Percentiles rank a stretch among this genome's conserved stretches.
These are phyloP conservation scores for Nyssa sinensis DNA, from an alignment of 148 eudicot species.

Conservation along the genomic window DNA sequence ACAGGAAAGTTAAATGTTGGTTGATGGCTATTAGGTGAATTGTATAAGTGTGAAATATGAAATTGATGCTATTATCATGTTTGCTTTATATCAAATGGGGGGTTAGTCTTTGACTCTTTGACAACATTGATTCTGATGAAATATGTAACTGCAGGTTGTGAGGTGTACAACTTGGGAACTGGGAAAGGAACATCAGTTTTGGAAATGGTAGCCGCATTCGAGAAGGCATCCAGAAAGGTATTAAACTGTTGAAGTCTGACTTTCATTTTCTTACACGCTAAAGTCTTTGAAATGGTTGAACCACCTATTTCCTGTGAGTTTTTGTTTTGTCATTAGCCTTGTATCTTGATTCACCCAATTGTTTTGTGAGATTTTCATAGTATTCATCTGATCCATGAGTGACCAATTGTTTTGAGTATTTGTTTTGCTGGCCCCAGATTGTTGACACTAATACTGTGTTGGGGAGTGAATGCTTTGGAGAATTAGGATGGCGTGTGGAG, in stretches of 20 bases:
- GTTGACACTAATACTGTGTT: no score
- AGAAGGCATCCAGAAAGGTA: constrained; percentile 97
- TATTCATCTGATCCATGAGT: no score
- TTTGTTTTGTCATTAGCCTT: neutral
- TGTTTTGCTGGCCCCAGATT: neutral
- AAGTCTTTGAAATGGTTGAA: neutral
- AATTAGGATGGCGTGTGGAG: no score
- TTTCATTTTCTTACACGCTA: neutral
- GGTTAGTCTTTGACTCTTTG: neutral
- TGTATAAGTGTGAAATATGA: no score
- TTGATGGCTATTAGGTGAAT: no score
- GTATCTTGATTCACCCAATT: neutral
- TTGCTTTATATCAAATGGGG: neutral
- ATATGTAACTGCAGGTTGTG: constrained; percentile 62
- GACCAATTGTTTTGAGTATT: no score
- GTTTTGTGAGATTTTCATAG: neutral
- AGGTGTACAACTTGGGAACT: constrained; percentile 93
- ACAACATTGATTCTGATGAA: neutral
- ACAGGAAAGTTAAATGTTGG: no score
- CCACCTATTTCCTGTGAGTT: neutral
- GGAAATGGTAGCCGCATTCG: constrained; percentile 98
- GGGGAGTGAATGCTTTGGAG: no score
- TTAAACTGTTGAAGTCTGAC: constrained; percentile 4
- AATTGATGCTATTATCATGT: no score
- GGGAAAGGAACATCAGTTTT: constrained; percentile 92